Evolutionary conservation across 495 filamentous ascomycete genomes (phyloP), one percentile per base, ranked within the genome.

Genomic region (Neurospora tetrasperma): DNA sequence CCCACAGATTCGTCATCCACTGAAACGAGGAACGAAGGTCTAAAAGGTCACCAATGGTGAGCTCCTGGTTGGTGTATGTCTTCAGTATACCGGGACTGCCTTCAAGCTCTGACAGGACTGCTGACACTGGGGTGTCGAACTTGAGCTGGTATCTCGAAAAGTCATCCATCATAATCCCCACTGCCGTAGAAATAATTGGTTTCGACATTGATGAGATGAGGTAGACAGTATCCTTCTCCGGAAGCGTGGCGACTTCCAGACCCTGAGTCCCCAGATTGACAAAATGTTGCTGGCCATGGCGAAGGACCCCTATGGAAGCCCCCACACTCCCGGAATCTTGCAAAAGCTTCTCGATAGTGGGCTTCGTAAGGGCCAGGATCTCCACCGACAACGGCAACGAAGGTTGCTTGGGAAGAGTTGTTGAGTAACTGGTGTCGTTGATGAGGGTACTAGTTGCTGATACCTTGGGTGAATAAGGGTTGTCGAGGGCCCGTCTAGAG

Each of bases 181-280:
- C 71, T 2, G 78, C 75, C 10, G 78, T 75, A 40, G 79, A 77
- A 8, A 79, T 79, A 54, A 85, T 76, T 31, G 80, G 77, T 71
- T 85, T 83, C 3, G 80, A 79, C 48, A 82, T 77, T 5, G 81
- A 82, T 2, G 80, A 83, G 70, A 85, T 77, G 43, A 80, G 73
- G 70, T 84, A 82, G 3, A 78, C 73, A 0, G 82, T 82, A 46
- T 84, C 74, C 6, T 74, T n/a, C 43, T 82, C 69, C 12, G 54
- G 27, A 18, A 16, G 14, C 14, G 11, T 7, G 8, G 75, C 1
- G 1, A 41, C 35, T n/a, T 7, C 35, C 18, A 42, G 16, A n/a
- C 42, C 70, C 16, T 38, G n/a, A 3, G 43, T 18, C 20, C 73
- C 73, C 27, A 71, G 1, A 11, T 74, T 41, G 14, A 68, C n/a